Evolutionary conservation across 768 basidiomycete species (phyloP), one percentile per base, ranked within the genome.

Genomic region (Mycena sanguinolenta): DNA sequence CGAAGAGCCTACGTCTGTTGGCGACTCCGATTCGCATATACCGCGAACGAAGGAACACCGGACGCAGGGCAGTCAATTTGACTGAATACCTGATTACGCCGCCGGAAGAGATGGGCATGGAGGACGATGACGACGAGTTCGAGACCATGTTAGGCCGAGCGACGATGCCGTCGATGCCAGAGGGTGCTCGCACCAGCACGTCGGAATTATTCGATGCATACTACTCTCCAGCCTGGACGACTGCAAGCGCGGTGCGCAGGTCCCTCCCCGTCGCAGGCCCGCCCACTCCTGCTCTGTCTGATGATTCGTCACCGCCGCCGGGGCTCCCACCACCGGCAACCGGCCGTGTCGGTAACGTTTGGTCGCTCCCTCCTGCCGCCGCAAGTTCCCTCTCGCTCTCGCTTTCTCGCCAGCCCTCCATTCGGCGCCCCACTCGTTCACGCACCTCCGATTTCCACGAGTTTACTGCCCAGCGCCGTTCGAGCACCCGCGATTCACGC

Each of bases 371-470:
- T 73, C 27, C 77, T 78, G 32, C 73, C 77, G 27, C 75, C 79
- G 30, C 72, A 76, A 28, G 52, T 34, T 34, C 32, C 32, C 32
- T 34, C 74, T 25, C 75, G 67, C 65, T 73, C 73, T 19, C 75
- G 66, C 65, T 73, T 21, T 81, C 84, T 21, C 88, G 92, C 38
- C 90, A 91, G 69, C 79, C 88, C 0, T 89, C 90, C 25, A 82
- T 92, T 55, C 91, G 91, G 30, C 91, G 91, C 27, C 84, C 88
- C 2, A 74, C 82, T 36, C 83, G 86, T 6, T 85, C 86, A 32
- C 82, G 92, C 38, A 83, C 88, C 17, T 84, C 88, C 17, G 92
- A 94, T 71, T 93, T 94, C 77, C 90, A 86, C 75, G 92, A 94
- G 30, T 93, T 91, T 71, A 91, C 92, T 0, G 78, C 87, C 27